Evolutionary conservation across 1,284 basidiomycete genomes (phyloP), one percentile per base, ranked within the genome.

Genomic region (Wolfiporia cocos): DNA sequence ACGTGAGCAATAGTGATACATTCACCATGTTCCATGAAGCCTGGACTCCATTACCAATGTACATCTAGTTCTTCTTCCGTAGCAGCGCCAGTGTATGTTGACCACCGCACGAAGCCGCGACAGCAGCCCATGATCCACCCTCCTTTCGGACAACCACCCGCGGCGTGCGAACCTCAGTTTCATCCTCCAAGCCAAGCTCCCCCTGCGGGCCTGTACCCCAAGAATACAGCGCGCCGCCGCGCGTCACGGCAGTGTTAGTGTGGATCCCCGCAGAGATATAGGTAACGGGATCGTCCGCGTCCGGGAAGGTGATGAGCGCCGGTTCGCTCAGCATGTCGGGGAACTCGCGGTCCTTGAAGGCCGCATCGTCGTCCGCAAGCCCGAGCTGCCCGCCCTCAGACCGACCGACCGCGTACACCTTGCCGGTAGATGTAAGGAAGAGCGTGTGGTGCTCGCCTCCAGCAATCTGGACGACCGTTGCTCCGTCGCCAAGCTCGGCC

Each of bases 361-460:
- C 71, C 26, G 63, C 59, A 45, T 82, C 68, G 51, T 85, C 79
- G 29, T 76, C 71, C 0, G 67, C 65, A 17, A 92, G 58, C 14
- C 92, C 92, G 26, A 93, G 74, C 57, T 93, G 88, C 14, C 81
- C 77, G 32, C 77, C 79, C 52, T 90, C 86, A 34, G 76, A 78
- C 31, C 87, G 78, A 7, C 92, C 92, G 52, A 81, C 85, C 3
- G 80, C 86, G 62, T 78, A 95, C 1, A 96, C 88, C 49, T 81
- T 76, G 43, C 93, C 93, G 37, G 80, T 76, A 41, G 77, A 72
- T 19, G 92, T 84, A 47, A 93, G 68, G 71, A 96, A 96, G 19
- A 94, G 61, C 0, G 89, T 84, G 61, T 96, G 91, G 59, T 92
- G 88, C 48, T 86, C 81, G 28, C 92, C 93, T 14, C 80, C 86